Evolutionary conservation across 345 rosid species (phyloP), one percentile per base, ranked within the genome.

Genomic region (Eucalyptus regnans): DNA sequence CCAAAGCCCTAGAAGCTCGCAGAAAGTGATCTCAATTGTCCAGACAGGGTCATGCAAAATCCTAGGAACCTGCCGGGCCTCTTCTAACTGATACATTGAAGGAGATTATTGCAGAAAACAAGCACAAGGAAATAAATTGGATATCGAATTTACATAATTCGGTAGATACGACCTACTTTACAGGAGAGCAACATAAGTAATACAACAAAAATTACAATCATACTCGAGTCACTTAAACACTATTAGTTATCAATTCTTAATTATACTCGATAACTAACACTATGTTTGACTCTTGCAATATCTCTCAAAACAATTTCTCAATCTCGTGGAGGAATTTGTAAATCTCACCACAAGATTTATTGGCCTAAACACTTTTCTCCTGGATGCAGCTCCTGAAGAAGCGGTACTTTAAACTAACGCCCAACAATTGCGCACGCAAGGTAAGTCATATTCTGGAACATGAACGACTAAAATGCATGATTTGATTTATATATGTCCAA

Each of bases 111-210:
- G 46, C 4, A 12, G 3, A 68, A 68, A 68, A 33, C 80, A 68
- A 68, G 25, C 25, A 33, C 13, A 68, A 17, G 2, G 25, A 68
- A 68, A 17, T 64, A 17, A 66, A n/a, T 66, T 15, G 22, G 22
- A 66, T 17, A 68, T 17, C 4, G 0, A 22, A 68, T 33, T 5
- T 33, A 9, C 0, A 2, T 18, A 7, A 17, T 68, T 68, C 0
- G 1, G 6, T 8, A 10, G 7, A 9, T 33, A 22, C 17, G 23
- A 17, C 23, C 44, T 17, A 33, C 20, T 33, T 37, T 9, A 8
- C 0, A 0, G 4, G 25, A 17, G 23, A 11, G 44, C 44, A 17
- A 22, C 5, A 33, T 33, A 68, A 3, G 14, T 0, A 1, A 3
- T 76, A 20, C 15, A 76, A 18, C 0, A 2, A 13, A 9, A 11